Base-by-base conservation (phyloP, 306 rosid genomes). In the Quercus alba region DNA sequence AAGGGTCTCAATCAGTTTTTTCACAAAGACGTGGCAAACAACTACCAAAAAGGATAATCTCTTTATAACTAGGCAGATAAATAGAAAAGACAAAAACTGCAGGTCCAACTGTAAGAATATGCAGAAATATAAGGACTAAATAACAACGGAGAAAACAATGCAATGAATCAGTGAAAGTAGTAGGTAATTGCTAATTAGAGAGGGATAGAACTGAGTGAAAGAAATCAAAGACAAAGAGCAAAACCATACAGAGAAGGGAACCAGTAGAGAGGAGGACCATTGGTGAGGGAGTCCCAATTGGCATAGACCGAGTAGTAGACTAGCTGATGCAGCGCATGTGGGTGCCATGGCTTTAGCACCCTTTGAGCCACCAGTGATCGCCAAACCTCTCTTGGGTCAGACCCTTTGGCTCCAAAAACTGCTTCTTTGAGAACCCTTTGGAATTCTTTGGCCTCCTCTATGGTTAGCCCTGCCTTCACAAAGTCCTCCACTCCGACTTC, bases 201-300 rank as follows among this genome's bases (percentile, higher is more conserved):
- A 31, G 6, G 71, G 19, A 11, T 26, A 62, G 38, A 13, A 5
- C 21, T n/a, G 11, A 26, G 11, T 14, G 25, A 7, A 44, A 18
- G 31, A 59, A 23, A 59, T 59, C 11, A 59, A 21, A 13, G 21
- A 55, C 20, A 25, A 72, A 28, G 58, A 18, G 12, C 7, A 57
- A 72, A 52, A 6, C 46, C 83, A 77, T 87, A 94, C 97, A 82
- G 70, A 57, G 93, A 88, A 88, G 98, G 97, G 81, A 92, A 91
- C 92, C 93, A 92, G 59, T 92, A 89, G 21, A 56, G 92, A 54
- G 97, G 91, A 14, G 89, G 97, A 56, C 85, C 87, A 63, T 81
- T 15, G 54, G 73, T 28, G 82, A 72, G 61, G 62, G 55, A 23
- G 75, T 84, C 85, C 86, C 89, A 79, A 74, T 85, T 1, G 5